A percentile compares a stretch with the other conserved stretches of the same genome.
These are phyloP conservation scores for Phytophthora vignae DNA, from an alignment of 352 stramenopile genomes.

Conservation along the genomic window DNA sequence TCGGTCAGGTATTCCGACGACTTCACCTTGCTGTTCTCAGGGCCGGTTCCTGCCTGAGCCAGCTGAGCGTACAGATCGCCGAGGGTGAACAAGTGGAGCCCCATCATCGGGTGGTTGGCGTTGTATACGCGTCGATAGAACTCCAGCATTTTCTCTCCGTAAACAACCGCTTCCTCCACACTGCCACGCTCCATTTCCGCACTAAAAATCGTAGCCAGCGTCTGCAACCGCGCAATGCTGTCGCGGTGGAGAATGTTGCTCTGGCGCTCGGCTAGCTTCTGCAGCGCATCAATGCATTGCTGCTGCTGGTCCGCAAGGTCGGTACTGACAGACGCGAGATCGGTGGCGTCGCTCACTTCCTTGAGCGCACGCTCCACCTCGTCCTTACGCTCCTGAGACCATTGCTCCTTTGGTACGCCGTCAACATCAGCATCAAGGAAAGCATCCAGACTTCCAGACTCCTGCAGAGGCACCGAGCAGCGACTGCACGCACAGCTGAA, in stretches of 20 bases:
- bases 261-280: conserved; percentile 39
- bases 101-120: conserved; percentile 64
- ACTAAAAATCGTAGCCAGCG: conserved; percentile 61
- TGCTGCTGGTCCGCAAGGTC: conserved; percentile 30
- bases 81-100: conserved; percentile 73
- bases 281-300: conserved; percentile 30
- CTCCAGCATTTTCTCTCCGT: conserved; percentile 56
- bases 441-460: conserved; percentile 42
- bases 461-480: conserved; percentile 44
- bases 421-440: conserved; percentile 62
- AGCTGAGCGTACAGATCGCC: conserved; percentile 56
- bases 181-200: conserved; percentile 55
- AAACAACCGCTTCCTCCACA: conserved; percentile 37
- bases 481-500: conserved; percentile 67
- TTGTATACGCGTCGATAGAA: conserved; percentile 73
- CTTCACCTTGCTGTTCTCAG: conserved; percentile 17
- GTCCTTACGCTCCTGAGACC: conserved; percentile 38
- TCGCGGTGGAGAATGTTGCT: conserved; percentile 40
- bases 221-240: conserved; percentile 61
- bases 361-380: conserved; percentile 35
- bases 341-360: conserved; percentile 31
- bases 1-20: conserved; percentile 41
- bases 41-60: conserved; percentile 8
- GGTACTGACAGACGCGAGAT: conserved; percentile 1
- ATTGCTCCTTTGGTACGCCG: conserved; percentile 47